Conservation (phyloP, 768 basidiomycete genomes). For the Naematelia encephala region DNA sequence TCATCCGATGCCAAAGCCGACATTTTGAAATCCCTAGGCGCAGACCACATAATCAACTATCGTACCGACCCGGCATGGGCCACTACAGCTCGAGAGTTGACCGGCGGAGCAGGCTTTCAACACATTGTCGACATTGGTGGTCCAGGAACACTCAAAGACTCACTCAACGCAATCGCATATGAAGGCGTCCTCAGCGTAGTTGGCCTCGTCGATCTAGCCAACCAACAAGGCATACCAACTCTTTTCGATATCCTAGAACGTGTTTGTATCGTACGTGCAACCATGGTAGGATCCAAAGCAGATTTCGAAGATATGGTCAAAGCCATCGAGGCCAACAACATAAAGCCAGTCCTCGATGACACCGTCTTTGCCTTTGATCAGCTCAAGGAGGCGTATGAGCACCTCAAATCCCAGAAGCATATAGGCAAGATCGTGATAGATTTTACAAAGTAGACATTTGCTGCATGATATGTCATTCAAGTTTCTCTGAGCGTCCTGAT, state of each 20-base stretch:
- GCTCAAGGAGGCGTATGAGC: constrained; percentile 56
- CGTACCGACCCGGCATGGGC: constrained; percentile 18
- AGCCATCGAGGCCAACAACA: constrained; percentile 8
- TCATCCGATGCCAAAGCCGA: constrained; percentile 20
- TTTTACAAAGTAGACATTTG: neutral
- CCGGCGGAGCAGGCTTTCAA: constrained; percentile 22
- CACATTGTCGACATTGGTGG: constrained; percentile 31
- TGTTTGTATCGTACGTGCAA: constrained; percentile 15
- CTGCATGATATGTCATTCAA: no score
- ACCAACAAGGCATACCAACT: constrained; percentile 8
- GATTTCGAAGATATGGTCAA: constrained; percentile 18
- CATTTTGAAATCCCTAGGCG: constrained; percentile 17
- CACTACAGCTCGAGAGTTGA: constrained; percentile 14
- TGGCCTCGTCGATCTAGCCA: neutral
- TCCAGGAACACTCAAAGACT: constrained; percentile 21
- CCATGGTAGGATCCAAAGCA: constrained; percentile 11
- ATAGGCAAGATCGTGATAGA: constrained; percentile 61
- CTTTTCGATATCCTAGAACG: constrained; percentile 8
- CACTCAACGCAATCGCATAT: constrained; percentile 19
- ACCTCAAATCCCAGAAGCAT: constrained; percentile 59
- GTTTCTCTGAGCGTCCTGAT: no score
- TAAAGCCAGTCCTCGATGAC: constrained; percentile 52
- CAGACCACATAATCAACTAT: constrained; percentile 31
- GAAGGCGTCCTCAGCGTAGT: constrained; percentile 17
- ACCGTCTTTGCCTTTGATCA: constrained; percentile 60